Conservation (phyloP, 305 asterid species). For the Andrographis paniculata region DNA sequence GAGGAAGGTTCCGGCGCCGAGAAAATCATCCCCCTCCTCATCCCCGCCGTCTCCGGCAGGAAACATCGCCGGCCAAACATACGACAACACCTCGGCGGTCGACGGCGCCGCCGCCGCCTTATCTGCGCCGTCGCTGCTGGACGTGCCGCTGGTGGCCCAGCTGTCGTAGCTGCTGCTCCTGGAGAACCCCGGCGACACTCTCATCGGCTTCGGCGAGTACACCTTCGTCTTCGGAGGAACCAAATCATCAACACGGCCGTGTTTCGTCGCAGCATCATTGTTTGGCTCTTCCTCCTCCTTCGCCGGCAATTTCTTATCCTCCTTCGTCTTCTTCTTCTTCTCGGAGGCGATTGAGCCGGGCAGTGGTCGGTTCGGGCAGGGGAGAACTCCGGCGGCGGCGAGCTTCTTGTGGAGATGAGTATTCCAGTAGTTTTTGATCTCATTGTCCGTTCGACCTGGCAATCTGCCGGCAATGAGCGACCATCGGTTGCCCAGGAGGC, state of each 20-base stretch:
- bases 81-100: slow-evolving; percentile 13
- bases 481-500: slow-evolving; percentile 57
- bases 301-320: neutral
- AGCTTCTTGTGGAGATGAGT: slow-evolving; percentile 37
- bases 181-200: slow-evolving; percentile 22
- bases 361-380: slow-evolving; percentile 1
- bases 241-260: neutral
- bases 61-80: slow-evolving; percentile 11
- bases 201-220: slow-evolving; percentile 23
- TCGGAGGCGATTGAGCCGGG: neutral
- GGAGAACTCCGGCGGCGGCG: slow-evolving; percentile 14
- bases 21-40: slow-evolving; percentile 11
- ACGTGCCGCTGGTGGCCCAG: slow-evolving; percentile 16
- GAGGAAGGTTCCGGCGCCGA: slow-evolving; percentile 8
- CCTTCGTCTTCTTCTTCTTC: slow-evolving; percentile 1
- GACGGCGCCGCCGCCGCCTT: slow-evolving; percentile 9
- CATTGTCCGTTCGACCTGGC: slow-evolving; percentile 66
- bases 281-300: neutral
- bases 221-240: slow-evolving; percentile 13
- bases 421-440: slow-evolving; percentile 50
- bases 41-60: neutral
- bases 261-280: too few species aligned
- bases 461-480: slow-evolving; percentile 59
- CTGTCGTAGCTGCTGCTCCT: slow-evolving; percentile 24
- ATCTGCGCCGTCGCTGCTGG: slow-evolving; percentile 15